These are phyloP conservation scores for Pyrenula massariospora DNA, from an alignment of 495 filamentous ascomycete genomes.

Conservation along the genomic window DNA sequence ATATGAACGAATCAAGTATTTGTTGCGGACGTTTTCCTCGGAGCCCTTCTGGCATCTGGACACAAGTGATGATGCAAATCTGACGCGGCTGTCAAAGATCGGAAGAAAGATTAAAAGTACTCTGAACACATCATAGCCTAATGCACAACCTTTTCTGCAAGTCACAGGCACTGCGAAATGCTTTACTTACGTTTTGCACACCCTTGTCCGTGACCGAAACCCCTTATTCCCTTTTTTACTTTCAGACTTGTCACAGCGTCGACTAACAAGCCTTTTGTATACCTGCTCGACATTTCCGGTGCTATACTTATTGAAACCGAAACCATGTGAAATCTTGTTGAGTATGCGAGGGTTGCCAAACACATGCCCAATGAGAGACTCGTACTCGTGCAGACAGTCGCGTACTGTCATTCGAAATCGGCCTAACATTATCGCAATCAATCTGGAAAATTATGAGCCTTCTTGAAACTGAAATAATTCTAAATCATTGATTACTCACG, in stretches of 20 bases:
- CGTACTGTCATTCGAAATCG: conserved; percentile 11
- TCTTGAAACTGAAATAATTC: not conserved
- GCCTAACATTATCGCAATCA: conserved; percentile 11
- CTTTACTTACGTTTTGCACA: conserved; percentile 8
- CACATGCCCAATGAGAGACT: conserved; percentile 3
- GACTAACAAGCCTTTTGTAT: conserved; percentile 4
- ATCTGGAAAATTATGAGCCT: not conserved
- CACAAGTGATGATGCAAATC: too few relatives aligned
- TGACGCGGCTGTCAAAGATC: too few relatives aligned
- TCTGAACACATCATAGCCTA: too few relatives aligned
- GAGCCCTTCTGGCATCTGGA: too few relatives aligned
- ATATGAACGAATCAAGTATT: conserved; percentile 8
- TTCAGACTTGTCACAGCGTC: conserved; percentile 2
- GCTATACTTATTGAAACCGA: conserved; percentile 4
- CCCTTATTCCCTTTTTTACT: not conserved
- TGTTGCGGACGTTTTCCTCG: too few relatives aligned
- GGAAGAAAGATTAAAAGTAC: too few relatives aligned
- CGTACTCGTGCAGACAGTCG: conserved; percentile 8
- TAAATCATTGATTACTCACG: conserved; percentile 1
- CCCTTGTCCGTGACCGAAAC: conserved; percentile 1
- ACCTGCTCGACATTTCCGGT: conserved; percentile 1
- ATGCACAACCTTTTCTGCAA: too few relatives aligned
- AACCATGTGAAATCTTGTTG: not conserved
- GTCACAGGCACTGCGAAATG: too few relatives aligned
- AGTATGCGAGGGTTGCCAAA: conserved; percentile 9